Evolutionary conservation across 179 eudicot species (phyloP).

Genomic region (Camellia oleifera): DNA sequence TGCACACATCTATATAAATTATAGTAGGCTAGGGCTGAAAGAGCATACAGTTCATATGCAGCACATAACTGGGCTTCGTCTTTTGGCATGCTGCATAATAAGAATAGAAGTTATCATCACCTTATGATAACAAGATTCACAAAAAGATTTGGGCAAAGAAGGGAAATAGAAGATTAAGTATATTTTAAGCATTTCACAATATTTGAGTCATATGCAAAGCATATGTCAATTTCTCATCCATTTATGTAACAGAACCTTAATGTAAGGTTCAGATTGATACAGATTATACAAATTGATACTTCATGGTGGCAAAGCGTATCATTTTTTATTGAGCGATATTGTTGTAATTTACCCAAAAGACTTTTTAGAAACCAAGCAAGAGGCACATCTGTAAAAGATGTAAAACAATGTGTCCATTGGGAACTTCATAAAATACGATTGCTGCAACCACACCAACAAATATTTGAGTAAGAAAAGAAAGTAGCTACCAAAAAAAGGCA

Average conservation of each 20-base stretch:
- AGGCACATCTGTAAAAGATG: constrained; percentile 68
- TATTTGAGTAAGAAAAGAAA: constrained; percentile 10
- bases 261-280: no score
- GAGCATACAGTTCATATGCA: constrained; percentile 86
- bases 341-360: neutral
- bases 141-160: neutral
- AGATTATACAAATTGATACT: no score
- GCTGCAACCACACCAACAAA: constrained; percentile 43
- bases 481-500: neutral
- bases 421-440: constrained; percentile 58
- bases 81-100: constrained; percentile 75
- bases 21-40: constrained; percentile 10
- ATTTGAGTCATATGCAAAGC: no score
- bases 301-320: no score
- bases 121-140: neutral
- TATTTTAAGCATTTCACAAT: no score
- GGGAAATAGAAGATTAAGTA: no score
- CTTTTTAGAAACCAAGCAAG: constrained; percentile 1
- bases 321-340: no score
- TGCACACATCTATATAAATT: neutral
- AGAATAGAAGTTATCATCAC: neutral
- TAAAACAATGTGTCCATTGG: constrained; percentile 62
- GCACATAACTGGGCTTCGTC: constrained; percentile 83
- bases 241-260: no score
- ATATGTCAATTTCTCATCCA: no score